A percentile compares a stretch with the other conserved stretches of the same genome.
phyloP scores from a whole-genome alignment of 768 basidiomycete species.

The Xanthoconium purpureum region DNA sequence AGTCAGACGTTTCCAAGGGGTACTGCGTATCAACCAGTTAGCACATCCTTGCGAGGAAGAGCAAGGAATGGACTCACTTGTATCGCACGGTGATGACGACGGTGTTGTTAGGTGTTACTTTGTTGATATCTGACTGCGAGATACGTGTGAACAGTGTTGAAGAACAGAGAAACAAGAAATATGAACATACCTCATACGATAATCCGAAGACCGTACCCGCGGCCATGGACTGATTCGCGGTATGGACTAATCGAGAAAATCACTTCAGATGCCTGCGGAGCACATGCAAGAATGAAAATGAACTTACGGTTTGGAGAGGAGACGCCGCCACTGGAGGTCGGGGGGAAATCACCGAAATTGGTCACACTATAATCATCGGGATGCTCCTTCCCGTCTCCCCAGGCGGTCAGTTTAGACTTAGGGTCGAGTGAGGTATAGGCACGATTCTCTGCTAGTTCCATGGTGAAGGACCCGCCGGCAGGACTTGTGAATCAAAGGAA shows the following conservation, averaged over 20 bases:
- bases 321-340: neutral
- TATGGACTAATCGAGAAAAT: conserved; percentile 8
- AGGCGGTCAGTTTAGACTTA: neutral
- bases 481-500: neutral
- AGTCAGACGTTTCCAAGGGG: conserved; percentile 1
- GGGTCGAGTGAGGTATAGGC: neutral
- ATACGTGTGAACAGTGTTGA: neutral
- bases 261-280: neutral
- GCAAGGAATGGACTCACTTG: conserved; percentile 3
- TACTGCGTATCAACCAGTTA: neutral
- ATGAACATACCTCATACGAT: conserved; percentile 13
- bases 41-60: neutral
- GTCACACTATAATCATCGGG: neutral
- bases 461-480: neutral
- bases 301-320: conserved; percentile 13
- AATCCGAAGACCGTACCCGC: conserved; percentile 9
- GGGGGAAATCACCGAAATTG: neutral
- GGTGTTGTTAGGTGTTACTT: neutral
- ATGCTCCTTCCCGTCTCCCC: conserved; percentile 5
- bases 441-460: conserved; percentile 8
- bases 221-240: conserved; percentile 6
- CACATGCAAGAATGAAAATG: neutral
- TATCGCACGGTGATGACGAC: neutral
- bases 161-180: neutral
- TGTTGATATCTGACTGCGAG: neutral